Evolutionary conservation across 2,329 filamentous ascomycete species (phyloP).

Genomic region (Aaosphaeria arxii): DNA sequence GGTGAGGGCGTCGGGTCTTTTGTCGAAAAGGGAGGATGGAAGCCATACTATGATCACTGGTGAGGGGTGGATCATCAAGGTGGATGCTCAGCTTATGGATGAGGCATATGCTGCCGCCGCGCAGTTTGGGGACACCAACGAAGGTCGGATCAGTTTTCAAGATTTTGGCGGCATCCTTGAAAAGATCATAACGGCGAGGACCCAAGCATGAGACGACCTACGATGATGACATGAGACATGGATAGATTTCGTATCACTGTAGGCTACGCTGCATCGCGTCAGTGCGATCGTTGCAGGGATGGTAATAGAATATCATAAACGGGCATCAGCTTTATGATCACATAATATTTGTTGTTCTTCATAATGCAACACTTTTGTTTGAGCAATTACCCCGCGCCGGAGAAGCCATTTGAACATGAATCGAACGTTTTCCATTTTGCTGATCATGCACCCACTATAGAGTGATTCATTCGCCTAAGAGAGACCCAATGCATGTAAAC

Average conservation of each 20-base stretch:
- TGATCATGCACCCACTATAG: slow-evolving; percentile 41
- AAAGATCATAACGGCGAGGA: slow-evolving; percentile 25
- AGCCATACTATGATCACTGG: slow-evolving; percentile 42
- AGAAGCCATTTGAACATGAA: slow-evolving; percentile 7
- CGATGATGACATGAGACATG: background rate
- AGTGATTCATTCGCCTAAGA: slow-evolving; percentile 36
- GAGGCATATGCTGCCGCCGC: slow-evolving; percentile 38
- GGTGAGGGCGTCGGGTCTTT: slow-evolving; percentile 40
- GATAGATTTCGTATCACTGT: background rate
- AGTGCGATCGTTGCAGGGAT: background rate
- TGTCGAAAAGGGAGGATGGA: slow-evolving; percentile 21
- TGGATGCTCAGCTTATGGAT: slow-evolving; percentile 39
- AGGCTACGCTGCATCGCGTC: background rate
- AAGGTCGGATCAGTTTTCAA: slow-evolving; percentile 33
- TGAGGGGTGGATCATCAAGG: slow-evolving; percentile 41
- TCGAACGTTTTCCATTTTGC: slow-evolving; percentile 31
- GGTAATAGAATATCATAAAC: no score
- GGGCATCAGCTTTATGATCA: no score
- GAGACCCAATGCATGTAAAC: slow-evolving; percentile 33
- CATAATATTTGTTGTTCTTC: no score
- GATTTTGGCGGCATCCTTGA: slow-evolving; percentile 40
- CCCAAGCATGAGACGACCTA: slow-evolving; percentile 1
- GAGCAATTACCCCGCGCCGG: background rate
- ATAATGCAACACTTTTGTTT: no score
- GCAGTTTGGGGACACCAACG: slow-evolving; percentile 17